phyloP scores from a whole-genome alignment of 148 eudicot species.

The Fallopia convolvulus region DNA sequence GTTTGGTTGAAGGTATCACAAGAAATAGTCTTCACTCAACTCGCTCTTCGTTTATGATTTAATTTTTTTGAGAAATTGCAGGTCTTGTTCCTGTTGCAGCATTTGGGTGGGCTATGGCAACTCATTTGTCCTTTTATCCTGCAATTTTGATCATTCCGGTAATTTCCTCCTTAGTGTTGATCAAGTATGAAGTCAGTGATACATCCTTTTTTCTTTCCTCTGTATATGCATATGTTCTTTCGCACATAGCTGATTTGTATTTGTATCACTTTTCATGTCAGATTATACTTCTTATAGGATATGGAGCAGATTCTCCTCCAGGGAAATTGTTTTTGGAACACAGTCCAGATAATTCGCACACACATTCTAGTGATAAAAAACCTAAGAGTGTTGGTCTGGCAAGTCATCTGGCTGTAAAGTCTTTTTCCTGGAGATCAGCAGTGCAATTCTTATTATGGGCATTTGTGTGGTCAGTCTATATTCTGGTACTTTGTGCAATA shows the following conservation, averaged over 20 bases:
- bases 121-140: constrained; percentile 93
- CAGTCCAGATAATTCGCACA: constrained; percentile 14
- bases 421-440: constrained; percentile 63
- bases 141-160: constrained; percentile 73
- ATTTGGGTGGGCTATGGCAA: constrained; percentile 81
- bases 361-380: constrained; percentile 14
- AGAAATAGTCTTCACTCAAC: background rate
- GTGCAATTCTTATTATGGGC: constrained; percentile 65
- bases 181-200: background rate
- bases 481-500: constrained; percentile 58
- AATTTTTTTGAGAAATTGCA: constrained; percentile 20
- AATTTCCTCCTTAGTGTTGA: background rate
- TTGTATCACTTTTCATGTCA: constrained; percentile 4
- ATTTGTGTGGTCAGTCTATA: constrained; percentile 56
- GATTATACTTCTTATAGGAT: constrained; percentile 48
- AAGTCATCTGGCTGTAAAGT: constrained; percentile 17
- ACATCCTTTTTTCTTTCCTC: constrained; percentile 20
- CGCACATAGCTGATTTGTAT: background rate
- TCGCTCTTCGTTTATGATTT: background rate
- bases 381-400: constrained; percentile 22
- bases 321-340: constrained; percentile 50
- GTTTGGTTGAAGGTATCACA: background rate
- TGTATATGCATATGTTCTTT: background rate
- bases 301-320: constrained; percentile 83
- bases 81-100: constrained; percentile 81